phyloP scores from a whole-genome alignment of 768 basidiomycete species.

The Floccularia luteovirens region DNA sequence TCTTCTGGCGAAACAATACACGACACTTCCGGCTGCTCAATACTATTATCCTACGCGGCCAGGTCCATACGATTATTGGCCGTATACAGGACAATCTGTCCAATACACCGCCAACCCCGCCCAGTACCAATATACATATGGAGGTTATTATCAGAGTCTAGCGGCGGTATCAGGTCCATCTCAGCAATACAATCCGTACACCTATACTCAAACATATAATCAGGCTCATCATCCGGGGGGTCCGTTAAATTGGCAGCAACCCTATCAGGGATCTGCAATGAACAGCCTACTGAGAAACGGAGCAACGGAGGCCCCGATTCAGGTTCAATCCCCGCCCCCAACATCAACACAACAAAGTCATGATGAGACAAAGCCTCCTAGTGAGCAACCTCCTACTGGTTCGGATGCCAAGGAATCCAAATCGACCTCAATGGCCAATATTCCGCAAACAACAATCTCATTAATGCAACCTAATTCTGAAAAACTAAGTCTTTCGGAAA shows the following conservation, averaged over 20 bases:
- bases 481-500: conserved; percentile 3
- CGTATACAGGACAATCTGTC: conserved; percentile 16
- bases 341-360: neutral
- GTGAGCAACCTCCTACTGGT: neutral
- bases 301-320: conserved; percentile 2
- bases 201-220: conserved; percentile 17
- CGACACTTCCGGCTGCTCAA: conserved; percentile 10
- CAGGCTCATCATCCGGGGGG: conserved; percentile 14
- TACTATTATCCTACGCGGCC: conserved; percentile 13
- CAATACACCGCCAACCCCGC: conserved; percentile 9
- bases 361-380: neutral
- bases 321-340: neutral
- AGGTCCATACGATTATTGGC: conserved; percentile 29
- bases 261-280: conserved; percentile 17
- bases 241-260: conserved; percentile 25
- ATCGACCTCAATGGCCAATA: neutral
- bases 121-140: conserved; percentile 18
- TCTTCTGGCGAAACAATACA: conserved; percentile 1
- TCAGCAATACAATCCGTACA: conserved; percentile 15
- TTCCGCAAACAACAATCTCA: neutral
- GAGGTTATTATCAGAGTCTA: conserved; percentile 17
- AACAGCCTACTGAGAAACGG: neutral
- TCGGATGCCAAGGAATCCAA: neutral
- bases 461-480: conserved; percentile 1
- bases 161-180: conserved; percentile 9